Conservation (phyloP, 2,329 filamentous ascomycete genomes). For the Clonostachys byssicola region DNA sequence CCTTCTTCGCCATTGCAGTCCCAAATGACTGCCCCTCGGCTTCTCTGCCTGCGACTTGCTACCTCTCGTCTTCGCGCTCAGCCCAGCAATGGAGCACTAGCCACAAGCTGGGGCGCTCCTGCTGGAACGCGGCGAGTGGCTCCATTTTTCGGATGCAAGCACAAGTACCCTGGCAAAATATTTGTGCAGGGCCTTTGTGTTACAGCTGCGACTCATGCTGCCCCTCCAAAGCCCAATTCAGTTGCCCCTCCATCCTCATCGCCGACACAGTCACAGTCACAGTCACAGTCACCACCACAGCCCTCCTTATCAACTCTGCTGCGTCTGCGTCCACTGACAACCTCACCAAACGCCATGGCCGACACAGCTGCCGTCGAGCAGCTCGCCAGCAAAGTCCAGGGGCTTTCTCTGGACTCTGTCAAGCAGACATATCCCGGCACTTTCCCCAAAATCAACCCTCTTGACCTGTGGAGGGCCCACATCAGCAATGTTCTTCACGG, state of each 20-base stretch:
- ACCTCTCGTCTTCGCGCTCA: too few species aligned
- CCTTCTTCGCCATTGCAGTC: too few species aligned
- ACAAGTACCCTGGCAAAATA: too few species aligned
- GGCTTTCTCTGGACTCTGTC: constrained; percentile 8
- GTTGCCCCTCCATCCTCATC: constrained; percentile 6
- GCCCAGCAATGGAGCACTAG: too few species aligned
- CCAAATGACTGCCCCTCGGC: too few species aligned
- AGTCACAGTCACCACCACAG: neutral
- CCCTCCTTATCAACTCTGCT: too few species aligned
- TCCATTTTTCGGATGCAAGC: too few species aligned
- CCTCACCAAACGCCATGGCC: constrained; percentile 1
- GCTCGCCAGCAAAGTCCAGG: constrained; percentile 7
- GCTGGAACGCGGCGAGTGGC: too few species aligned
- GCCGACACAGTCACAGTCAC: constrained; percentile 1
- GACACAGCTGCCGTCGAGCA: constrained; percentile 4
- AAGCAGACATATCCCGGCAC: constrained; percentile 42
- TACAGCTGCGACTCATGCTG: too few species aligned
- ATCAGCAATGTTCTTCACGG: constrained; percentile 64
- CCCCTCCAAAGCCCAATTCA: neutral
- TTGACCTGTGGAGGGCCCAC: constrained; percentile 77
- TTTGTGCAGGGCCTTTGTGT: too few species aligned
- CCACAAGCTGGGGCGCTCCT: too few species aligned
- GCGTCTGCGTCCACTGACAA: neutral
- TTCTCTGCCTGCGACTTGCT: too few species aligned
- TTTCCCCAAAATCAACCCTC: constrained; percentile 67